A percentile compares a stretch with the other conserved stretches of the same genome.
These are phyloP conservation scores for Pythium scleroteichum DNA, from an alignment of 352 stramenopile species.

Conservation along the genomic window DNA sequence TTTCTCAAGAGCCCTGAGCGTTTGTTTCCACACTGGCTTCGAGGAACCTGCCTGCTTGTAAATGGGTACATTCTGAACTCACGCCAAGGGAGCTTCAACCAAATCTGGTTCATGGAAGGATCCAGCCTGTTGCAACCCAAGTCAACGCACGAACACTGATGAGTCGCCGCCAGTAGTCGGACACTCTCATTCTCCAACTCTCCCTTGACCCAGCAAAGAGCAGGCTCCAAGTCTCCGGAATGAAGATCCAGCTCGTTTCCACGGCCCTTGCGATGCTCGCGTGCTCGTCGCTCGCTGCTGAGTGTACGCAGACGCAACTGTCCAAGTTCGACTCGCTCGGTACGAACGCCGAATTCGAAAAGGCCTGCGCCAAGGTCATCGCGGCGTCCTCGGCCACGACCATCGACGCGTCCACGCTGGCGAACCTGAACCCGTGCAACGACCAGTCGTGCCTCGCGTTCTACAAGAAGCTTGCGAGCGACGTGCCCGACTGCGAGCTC, in stretches of 20 bases:
- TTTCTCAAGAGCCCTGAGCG: no score
- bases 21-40: no score
- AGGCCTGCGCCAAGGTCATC: slow-evolving; percentile 5
- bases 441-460: slow-evolving; percentile 5
- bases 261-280: background rate
- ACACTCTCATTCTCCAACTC: no score
- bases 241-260: slow-evolving; percentile 9
- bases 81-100: background rate
- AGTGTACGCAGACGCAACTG: slow-evolving; percentile 1
- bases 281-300: background rate
- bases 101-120: background rate
- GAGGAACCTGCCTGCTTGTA: background rate
- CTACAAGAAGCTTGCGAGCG: slow-evolving; percentile 4
- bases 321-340: background rate
- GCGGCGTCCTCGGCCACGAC: background rate
- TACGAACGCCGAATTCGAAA: background rate
- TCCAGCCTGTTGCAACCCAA: background rate
- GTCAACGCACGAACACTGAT: no score
- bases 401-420: background rate
- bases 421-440: slow-evolving; percentile 7
- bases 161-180: no score
- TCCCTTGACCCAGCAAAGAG: no score
- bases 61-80: slow-evolving; percentile 1
- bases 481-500: slow-evolving; percentile 5
- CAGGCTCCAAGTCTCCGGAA: background rate